These are phyloP conservation scores for Yarrowia divulgata DNA, from an alignment of 805 yeast genomes.

Conservation along the genomic window DNA sequence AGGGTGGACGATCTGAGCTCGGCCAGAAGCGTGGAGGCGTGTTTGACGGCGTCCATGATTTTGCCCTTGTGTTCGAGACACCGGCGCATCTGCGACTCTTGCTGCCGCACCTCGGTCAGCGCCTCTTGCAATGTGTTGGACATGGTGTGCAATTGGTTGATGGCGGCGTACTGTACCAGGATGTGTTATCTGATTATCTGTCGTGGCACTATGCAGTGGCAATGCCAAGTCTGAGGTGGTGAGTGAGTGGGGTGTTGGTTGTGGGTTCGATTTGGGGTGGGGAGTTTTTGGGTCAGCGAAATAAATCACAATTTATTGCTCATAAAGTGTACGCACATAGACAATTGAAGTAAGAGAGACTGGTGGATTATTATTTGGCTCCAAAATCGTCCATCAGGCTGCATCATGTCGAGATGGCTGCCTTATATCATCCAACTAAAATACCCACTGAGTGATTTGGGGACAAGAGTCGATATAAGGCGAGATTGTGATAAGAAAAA, in stretches of 20 bases:
- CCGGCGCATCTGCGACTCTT: conserved; percentile 76
- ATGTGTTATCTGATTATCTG: conserved; percentile 24
- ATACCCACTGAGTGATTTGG: no score
- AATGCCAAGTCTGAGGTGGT: conserved; percentile 7
- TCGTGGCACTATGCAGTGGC: conserved; percentile 37
- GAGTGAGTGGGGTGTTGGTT: background rate
- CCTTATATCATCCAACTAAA: no score
- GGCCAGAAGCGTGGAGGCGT: conserved; percentile 79
- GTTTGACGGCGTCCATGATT: conserved; percentile 86
- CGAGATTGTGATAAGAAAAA: no score
- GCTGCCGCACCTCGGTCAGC: conserved; percentile 65
- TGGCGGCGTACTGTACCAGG: background rate
- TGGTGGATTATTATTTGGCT: no score
- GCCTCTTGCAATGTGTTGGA: conserved; percentile 47
- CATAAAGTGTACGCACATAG: no score
- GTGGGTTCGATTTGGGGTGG: conserved; percentile 3
- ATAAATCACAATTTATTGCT: no score
- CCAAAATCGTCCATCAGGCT: no score
- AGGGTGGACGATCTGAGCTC: conserved; percentile 79
- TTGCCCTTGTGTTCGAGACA: conserved; percentile 71
- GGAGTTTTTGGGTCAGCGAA: background rate
- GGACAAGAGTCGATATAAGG: no score
- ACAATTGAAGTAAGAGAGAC: no score
- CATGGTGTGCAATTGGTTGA: conserved; percentile 16
- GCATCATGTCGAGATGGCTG: no score